Conservation (phyloP, 2,329 filamentous ascomycete genomes). For the Fusarium sp. region DNA sequence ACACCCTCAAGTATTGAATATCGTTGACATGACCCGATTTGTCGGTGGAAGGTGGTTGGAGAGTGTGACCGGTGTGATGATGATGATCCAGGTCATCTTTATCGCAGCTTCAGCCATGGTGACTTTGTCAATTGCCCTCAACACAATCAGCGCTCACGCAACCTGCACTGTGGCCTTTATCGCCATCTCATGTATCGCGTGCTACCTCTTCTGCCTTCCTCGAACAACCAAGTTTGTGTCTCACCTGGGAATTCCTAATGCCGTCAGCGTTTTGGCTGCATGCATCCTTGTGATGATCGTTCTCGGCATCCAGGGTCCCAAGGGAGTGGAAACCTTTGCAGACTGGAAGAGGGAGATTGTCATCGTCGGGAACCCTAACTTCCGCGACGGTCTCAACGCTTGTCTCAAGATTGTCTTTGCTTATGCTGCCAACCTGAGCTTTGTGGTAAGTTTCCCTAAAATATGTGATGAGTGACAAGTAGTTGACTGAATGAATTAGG, state of each 20-base stretch:
- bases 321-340: constrained; percentile 1
- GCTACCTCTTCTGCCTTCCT: constrained; percentile 29
- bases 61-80: constrained; percentile 31
- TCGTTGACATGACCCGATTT: constrained; percentile 76
- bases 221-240: constrained; percentile 42
- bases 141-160: constrained; percentile 36
- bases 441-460: constrained; percentile 32
- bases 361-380: constrained; percentile 18
- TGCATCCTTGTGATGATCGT: constrained; percentile 41
- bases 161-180: constrained; percentile 38
- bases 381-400: constrained; percentile 24
- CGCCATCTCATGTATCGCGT: constrained; percentile 25
- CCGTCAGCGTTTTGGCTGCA: constrained; percentile 34
- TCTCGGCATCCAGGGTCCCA: constrained; percentile 28
- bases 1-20: constrained; percentile 77
- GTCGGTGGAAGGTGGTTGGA: constrained; percentile 52
- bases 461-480: not conserved
- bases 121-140: constrained; percentile 39
- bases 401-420: constrained; percentile 39
- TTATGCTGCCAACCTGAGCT: constrained; percentile 44
- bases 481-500: not conserved
- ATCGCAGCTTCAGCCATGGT: constrained; percentile 41
- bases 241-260: constrained; percentile 29
- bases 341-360: constrained; percentile 35
- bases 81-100: constrained; percentile 44